These are phyloP conservation scores for Populus tremula DNA, from an alignment of 345 rosid species.

Conservation along the genomic window DNA sequence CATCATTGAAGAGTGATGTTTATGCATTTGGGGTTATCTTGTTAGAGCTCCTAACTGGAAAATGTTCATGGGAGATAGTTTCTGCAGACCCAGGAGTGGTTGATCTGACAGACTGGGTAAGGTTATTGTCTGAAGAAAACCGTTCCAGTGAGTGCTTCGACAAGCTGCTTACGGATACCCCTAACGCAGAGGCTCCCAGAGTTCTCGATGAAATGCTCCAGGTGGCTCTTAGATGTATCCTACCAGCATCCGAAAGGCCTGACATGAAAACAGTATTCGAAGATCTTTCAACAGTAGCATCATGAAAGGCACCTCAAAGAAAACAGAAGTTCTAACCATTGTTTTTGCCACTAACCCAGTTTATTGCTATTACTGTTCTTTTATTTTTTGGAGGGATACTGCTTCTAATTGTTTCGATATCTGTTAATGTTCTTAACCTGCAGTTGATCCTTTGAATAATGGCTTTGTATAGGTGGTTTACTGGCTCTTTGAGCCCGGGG, in stretches of 20 bases:
- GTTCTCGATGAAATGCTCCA: conserved; percentile 49
- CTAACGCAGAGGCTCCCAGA: conserved; percentile 23
- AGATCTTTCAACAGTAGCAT: conserved; percentile 43
- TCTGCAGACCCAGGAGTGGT: conserved; percentile 56
- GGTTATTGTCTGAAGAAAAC: conserved; percentile 48
- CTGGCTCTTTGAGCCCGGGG: background rate
- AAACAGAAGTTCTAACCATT: conserved; percentile 15
- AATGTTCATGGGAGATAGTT: conserved; percentile 59
- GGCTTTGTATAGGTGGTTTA: conserved; percentile 4
- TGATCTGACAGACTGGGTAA: conserved; percentile 84
- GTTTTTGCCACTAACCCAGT: conserved; percentile 21
- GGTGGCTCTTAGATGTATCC: conserved; percentile 67
- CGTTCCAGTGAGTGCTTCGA: conserved; percentile 63
- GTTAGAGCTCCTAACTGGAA: conserved; percentile 75
- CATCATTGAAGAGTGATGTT: conserved; percentile 83
- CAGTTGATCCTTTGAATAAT: conserved; percentile 19
- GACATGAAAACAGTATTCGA: conserved; percentile 66
- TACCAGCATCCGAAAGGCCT: conserved; percentile 77
- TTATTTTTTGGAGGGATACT: background rate
- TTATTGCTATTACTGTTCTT: background rate
- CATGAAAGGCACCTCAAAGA: conserved; percentile 11
- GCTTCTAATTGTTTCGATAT: background rate
- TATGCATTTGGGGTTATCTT: conserved; percentile 78
- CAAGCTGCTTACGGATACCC: conserved; percentile 31
- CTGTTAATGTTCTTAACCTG: conserved; percentile 1